A percentile compares a stretch with the other conserved stretches of the same genome.
These are phyloP conservation scores for Trypanosoma avium DNA, from an alignment of 208 protist species.

Conservation along the genomic window DNA sequence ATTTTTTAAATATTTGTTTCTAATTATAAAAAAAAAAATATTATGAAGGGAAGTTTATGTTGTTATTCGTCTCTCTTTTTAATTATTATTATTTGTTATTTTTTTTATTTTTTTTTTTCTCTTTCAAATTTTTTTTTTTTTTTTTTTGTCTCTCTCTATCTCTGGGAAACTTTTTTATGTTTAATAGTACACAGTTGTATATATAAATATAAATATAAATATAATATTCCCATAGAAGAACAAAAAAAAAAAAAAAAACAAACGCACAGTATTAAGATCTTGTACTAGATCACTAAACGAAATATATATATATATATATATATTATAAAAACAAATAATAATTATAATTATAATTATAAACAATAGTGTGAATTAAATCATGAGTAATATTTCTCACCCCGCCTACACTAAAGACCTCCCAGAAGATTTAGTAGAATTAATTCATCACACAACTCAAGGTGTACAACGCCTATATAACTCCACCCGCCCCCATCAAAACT, in stretches of 20 bases:
- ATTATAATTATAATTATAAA: no score
- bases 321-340: no score
- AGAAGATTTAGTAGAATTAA: conserved; percentile 43
- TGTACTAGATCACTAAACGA: no score
- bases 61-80: no score
- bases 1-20: conserved; percentile 13
- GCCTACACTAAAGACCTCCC: conserved; percentile 34
- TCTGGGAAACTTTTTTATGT: not conserved
- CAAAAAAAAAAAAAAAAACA: conserved; percentile 2
- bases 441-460: conserved; percentile 64
- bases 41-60: no score
- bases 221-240: conserved; percentile 5
- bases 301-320: no score
- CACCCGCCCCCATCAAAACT: not conserved
- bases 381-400: no score
- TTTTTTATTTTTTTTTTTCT: conserved; percentile 28
- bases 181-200: no score
- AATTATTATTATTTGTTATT: conserved; percentile 11
- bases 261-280: no score
- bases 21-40: conserved; percentile 11
- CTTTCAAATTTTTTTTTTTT: conserved; percentile 25
- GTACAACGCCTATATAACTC: conserved; percentile 66
- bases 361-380: no score
- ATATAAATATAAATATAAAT: no score
- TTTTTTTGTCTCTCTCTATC: conserved; percentile 7